Evolutionary conservation across 2,329 filamentous ascomycete genomes (phyloP).

Genomic region (Aureobasidium musti): DNA sequence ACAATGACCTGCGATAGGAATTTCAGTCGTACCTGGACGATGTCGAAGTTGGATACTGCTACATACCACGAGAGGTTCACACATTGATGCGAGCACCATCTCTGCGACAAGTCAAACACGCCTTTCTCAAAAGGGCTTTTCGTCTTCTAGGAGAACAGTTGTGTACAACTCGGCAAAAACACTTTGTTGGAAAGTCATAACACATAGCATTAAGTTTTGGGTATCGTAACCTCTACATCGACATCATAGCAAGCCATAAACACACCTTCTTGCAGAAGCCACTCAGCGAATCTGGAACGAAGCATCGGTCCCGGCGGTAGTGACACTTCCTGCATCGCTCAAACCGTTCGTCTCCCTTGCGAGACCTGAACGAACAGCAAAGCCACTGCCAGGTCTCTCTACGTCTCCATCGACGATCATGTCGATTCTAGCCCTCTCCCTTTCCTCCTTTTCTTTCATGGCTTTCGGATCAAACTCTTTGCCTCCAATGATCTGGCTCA

Average conservation of each 20-base stretch:
- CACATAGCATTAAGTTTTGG: constrained; percentile 5
- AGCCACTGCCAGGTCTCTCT: background rate
- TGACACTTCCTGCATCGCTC: background rate
- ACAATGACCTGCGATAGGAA: background rate
- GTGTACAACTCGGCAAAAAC: background rate
- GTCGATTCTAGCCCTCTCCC: constrained; percentile 9
- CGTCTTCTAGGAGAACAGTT: background rate
- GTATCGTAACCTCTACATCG: constrained; percentile 9
- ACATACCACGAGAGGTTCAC: background rate
- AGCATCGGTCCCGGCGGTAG: background rate
- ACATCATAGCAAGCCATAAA: background rate
- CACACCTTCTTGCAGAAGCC: background rate
- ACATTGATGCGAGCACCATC: background rate
- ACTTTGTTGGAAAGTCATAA: background rate
- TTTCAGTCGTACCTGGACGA: background rate
- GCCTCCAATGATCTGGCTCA: constrained; percentile 40
- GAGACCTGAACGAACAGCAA: background rate
- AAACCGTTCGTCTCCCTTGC: background rate
- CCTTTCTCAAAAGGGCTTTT: background rate
- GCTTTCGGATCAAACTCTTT: constrained; percentile 38
- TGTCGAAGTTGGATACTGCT: background rate
- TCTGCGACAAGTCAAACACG: background rate
- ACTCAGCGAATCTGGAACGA: constrained; percentile 1
- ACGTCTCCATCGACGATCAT: constrained; percentile 5
- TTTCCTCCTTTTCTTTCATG: constrained; percentile 18